Evolutionary conservation across 1,139 yeast genomes (phyloP).

Genomic region (Trichomonascaceae sp.): DNA sequence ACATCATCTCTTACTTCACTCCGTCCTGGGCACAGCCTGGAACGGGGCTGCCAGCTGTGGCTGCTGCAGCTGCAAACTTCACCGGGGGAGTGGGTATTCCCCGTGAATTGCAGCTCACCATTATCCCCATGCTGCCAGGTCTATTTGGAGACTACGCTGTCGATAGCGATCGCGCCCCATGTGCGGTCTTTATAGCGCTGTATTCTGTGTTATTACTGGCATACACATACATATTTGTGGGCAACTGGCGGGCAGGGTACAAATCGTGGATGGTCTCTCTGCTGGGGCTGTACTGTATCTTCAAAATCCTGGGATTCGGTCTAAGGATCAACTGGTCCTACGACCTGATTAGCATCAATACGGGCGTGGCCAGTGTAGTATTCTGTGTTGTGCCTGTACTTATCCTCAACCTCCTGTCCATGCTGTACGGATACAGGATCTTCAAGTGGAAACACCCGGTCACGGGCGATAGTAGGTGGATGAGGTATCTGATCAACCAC

Average conservation of each 20-base stretch:
- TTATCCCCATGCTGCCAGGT: constrained; percentile 31
- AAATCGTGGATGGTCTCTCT: constrained; percentile 45
- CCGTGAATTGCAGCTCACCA: constrained; percentile 19
- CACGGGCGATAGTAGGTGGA: constrained; percentile 44
- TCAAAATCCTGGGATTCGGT: constrained; percentile 48
- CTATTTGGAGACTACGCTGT: constrained; percentile 58
- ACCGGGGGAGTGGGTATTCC: too few species aligned
- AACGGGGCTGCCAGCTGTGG: constrained; percentile 27
- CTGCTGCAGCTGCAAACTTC: constrained; percentile 20
- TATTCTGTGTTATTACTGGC: constrained; percentile 37
- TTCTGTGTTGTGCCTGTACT: constrained; percentile 37
- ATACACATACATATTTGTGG: constrained; percentile 37
- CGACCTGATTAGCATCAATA: constrained; percentile 28
- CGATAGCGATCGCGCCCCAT: constrained; percentile 45
- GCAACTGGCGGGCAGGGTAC: constrained; percentile 47
- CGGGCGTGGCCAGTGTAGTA: constrained; percentile 50
- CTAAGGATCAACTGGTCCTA: constrained; percentile 47
- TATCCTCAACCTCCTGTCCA: constrained; percentile 34
- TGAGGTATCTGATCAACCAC: constrained; percentile 41
- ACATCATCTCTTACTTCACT: constrained; percentile 3
- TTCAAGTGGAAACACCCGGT: constrained; percentile 79
- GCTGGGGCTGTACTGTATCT: constrained; percentile 38
- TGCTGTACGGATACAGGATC: constrained; percentile 60
- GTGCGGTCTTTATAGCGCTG: constrained; percentile 42
- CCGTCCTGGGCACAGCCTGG: constrained; percentile 28